Evolutionary conservation across 2,329 filamentous ascomycete genomes (phyloP), one percentile per base, ranked within the genome.

Genomic region (Harringtonia aguacate): DNA sequence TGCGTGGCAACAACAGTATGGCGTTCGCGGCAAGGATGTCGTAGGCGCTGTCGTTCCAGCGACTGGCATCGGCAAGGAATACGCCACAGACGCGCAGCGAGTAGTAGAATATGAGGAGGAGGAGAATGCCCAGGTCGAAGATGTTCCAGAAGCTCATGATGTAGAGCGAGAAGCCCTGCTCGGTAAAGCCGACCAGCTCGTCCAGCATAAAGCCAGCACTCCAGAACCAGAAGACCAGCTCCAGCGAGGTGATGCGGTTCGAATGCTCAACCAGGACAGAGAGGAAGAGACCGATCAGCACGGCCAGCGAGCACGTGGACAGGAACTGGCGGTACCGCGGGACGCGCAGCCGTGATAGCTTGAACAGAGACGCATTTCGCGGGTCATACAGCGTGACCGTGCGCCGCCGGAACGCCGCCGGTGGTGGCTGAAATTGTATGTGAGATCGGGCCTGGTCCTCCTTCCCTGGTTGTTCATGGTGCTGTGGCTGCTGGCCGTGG

Each of bases 111-210:
- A 94, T 79, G 53, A 95, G 78, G 48, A 95, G 69, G 21, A 94
- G 66, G 42, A 95, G 66, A 43, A 95, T 95, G 9, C 89, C 89
- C 31, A 95, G 69, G 58, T 95, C 90, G 61, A 95, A 95, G 31
- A 89, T 79, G 61, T 95, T 95, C 90, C 90, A 95, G 61, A 95
- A 92, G 60, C 87, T 94, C 80, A 95, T 90, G 56, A 95, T 86
- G 64, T 95, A 97, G 27, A 97, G 75, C 31, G 88, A 89, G 60
- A 95, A 95, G 3, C 90, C 90, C 63, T 95, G 88, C 61, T 97
- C 90, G 52, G 89, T 95, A 69, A 95, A 95, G 12, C 89, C 89
- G 17, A 95, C 88, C 20, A 97, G 75, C 63, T 95, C 90, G 56
- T 95, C 90, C 28, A 95, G 77, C 87, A 95, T 94, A 62, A 94